Evolutionary conservation across 129 eudicot species (phyloP).

Genomic region (Heracleum sosnowskyi): DNA sequence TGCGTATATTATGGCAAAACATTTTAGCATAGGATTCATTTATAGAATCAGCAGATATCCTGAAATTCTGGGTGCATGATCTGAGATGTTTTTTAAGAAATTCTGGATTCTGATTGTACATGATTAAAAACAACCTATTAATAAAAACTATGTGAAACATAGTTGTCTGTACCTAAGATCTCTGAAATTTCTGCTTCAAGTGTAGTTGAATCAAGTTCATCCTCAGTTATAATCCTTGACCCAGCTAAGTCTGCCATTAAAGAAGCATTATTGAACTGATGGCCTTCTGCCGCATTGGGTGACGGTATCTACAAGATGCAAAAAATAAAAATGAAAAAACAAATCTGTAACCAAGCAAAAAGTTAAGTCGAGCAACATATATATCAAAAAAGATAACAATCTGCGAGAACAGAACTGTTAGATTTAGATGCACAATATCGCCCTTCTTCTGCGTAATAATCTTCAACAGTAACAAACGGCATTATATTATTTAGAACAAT

Average conservation of each 20-base stretch:
- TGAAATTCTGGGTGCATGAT: neutral
- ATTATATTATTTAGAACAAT: neutral
- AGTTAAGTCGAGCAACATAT: neutral
- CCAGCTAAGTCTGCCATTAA: slow-evolving; percentile 50
- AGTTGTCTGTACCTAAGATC: slow-evolving; percentile 29
- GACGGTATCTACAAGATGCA: slow-evolving; percentile 36
- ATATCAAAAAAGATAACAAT: neutral
- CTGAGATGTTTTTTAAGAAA: neutral
- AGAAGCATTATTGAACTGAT: slow-evolving; percentile 39
- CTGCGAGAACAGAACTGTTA: neutral
- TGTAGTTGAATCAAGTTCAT: slow-evolving; percentile 48
- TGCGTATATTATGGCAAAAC: no score
- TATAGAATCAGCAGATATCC: neutral
- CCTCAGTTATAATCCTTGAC: slow-evolving; percentile 37
- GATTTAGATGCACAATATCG: neutral
- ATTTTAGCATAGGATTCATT: neutral
- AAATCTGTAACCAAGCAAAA: neutral
- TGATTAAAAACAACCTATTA: neutral
- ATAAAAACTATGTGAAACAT: neutral
- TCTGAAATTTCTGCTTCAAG: slow-evolving; percentile 29
- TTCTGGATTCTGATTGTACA: neutral
- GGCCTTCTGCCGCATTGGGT: slow-evolving; percentile 42
- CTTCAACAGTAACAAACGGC: neutral
- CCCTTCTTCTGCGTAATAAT: neutral
- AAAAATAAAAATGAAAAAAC: neutral